phyloP scores from a whole-genome alignment of 257 asterid species.

The Salvia miltiorrhiza region DNA sequence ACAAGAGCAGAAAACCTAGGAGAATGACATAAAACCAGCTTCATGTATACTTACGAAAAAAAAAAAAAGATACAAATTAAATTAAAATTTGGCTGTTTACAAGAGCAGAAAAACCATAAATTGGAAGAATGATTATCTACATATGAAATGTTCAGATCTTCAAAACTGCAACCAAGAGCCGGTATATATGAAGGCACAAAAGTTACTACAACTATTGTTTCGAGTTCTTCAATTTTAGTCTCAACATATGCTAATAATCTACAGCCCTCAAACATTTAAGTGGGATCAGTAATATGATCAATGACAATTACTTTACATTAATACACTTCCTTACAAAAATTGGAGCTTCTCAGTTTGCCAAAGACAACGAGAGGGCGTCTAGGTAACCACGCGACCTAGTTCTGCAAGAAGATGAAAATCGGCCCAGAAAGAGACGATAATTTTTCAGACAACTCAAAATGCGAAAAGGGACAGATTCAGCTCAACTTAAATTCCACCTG shows the following conservation, averaged over 20 bases:
- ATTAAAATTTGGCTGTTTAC: too few relatives aligned
- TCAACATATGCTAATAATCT: constrained; percentile 11
- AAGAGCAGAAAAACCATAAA: too few relatives aligned
- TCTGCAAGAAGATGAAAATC: constrained; percentile 15
- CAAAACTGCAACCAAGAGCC: too few relatives aligned
- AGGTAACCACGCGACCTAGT: neutral
- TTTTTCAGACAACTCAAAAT: neutral
- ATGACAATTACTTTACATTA: neutral
- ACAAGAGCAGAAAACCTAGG: too few relatives aligned
- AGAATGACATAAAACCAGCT: too few relatives aligned
- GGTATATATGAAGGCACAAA: too few relatives aligned
- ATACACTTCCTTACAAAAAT: constrained; percentile 17
- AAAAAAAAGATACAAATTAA: too few relatives aligned
- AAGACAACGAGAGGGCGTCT: neutral
- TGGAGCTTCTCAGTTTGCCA: neutral
- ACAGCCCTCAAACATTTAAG: neutral
- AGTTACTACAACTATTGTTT: neutral
- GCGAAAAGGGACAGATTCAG: neutral
- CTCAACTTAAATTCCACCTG: too few relatives aligned
- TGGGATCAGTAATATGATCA: neutral
- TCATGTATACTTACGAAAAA: too few relatives aligned
- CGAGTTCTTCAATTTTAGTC: neutral
- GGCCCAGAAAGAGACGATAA: neutral
- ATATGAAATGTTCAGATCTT: too few relatives aligned
- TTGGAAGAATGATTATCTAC: too few relatives aligned